A percentile compares a stretch with the other conserved stretches of the same genome.
These are phyloP conservation scores for Groenewaldozyma sp. DNA, from an alignment of 1,139 yeast species.

Conservation along the genomic window DNA sequence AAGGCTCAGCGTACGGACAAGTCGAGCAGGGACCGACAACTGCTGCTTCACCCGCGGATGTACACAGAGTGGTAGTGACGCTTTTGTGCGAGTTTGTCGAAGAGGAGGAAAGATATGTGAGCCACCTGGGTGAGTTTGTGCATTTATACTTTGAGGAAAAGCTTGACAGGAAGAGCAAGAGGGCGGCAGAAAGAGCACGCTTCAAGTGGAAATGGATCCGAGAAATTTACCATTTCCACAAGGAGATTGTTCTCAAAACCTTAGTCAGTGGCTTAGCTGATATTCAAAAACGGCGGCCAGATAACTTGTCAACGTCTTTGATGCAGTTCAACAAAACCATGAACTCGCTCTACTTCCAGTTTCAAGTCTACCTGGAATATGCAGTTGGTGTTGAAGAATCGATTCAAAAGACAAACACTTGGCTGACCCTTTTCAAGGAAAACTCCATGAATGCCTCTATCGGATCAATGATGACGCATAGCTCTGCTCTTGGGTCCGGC, in stretches of 20 bases:
- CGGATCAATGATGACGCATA: slow-evolving; percentile 11
- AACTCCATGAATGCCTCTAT: slow-evolving; percentile 11
- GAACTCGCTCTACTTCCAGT: slow-evolving; percentile 6
- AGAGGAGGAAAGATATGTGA: slow-evolving; percentile 17
- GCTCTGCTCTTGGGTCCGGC: slow-evolving; percentile 7
- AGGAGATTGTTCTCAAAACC: slow-evolving; percentile 13
- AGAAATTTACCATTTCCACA: slow-evolving; percentile 19
- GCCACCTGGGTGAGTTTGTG: slow-evolving; percentile 17
- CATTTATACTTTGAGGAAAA: slow-evolving; percentile 13
- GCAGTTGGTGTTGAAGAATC: slow-evolving; percentile 7
- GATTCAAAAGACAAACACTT: slow-evolving; percentile 3
- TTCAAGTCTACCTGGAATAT: slow-evolving; percentile 9
- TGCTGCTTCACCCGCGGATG: background rate
- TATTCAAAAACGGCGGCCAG: slow-evolving; percentile 10
- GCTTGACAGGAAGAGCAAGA: slow-evolving; percentile 9
- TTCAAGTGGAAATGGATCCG: slow-evolving; percentile 19
- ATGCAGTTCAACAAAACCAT: slow-evolving; percentile 8
- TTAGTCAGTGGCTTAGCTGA: slow-evolving; percentile 15
- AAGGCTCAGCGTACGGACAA: no score
- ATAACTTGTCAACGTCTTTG: slow-evolving; percentile 3
- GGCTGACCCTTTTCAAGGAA: slow-evolving; percentile 7
- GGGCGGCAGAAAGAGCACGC: slow-evolving; percentile 10
- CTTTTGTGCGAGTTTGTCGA: slow-evolving; percentile 11
- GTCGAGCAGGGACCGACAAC: background rate
- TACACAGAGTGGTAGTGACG: background rate